These are phyloP conservation scores for Aspergillaceae sp. DNA, from an alignment of 2,329 filamentous ascomycete species.

Conservation along the genomic window DNA sequence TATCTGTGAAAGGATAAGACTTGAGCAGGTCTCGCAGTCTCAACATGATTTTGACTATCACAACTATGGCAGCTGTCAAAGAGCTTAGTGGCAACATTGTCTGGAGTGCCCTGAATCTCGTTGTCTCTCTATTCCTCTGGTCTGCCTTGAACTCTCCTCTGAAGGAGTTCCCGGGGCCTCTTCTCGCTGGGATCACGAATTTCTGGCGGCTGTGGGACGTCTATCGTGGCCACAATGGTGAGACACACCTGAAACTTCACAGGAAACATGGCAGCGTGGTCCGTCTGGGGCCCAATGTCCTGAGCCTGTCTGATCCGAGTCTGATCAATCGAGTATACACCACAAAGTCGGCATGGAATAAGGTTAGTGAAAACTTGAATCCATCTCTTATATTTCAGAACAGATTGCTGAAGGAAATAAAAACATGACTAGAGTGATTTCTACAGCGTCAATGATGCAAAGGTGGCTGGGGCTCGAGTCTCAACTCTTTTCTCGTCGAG, in stretches of 20 bases:
- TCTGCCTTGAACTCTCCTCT: neutral
- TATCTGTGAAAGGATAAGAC: too few relatives aligned
- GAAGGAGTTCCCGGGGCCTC: constrained; percentile 8
- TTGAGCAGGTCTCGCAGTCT: too few relatives aligned
- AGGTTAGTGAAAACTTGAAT: constrained; percentile 9
- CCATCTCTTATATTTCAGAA: neutral
- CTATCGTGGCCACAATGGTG: constrained; percentile 53
- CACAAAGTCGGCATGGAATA: constrained; percentile 51
- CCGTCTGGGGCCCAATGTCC: constrained; percentile 62
- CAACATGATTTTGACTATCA: too few relatives aligned
- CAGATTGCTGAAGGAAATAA: neutral
- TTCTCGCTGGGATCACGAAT: constrained; percentile 58
- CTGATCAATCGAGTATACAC: constrained; percentile 70
- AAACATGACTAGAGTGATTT: constrained; percentile 7
- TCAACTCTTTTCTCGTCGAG: constrained; percentile 31
- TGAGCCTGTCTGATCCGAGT: constrained; percentile 65
- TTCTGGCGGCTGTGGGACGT: constrained; percentile 69
- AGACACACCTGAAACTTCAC: constrained; percentile 60
- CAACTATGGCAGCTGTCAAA: too few relatives aligned
- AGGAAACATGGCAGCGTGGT: constrained; percentile 64
- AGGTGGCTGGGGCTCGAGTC: constrained; percentile 25
- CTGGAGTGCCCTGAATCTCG: neutral
- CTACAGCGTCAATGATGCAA: constrained; percentile 12
- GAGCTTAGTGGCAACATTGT: neutral
- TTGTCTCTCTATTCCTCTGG: neutral